Conservation (phyloP, 208 protist genomes). For the Acanthamoeba triangularis region DNA sequence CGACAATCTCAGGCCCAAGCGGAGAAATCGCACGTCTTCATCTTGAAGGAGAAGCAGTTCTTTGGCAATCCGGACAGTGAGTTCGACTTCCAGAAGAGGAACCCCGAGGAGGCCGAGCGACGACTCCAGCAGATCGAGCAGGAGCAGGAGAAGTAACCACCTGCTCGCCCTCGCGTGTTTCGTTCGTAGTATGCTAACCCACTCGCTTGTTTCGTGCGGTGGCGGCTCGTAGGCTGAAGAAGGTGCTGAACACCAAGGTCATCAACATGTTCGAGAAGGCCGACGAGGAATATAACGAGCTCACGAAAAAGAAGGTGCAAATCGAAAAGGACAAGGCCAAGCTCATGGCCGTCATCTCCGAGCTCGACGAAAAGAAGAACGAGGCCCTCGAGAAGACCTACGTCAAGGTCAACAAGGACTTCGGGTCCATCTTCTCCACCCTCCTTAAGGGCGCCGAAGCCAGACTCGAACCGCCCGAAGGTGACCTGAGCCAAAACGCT, state of each 20-base stretch:
- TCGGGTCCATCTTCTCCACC: constrained; percentile 98
- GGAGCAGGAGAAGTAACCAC: constrained; percentile 81
- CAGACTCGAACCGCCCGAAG: constrained; percentile 94
- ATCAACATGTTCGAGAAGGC: constrained; percentile 92
- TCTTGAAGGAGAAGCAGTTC: constrained; percentile 87
- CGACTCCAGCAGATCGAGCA: constrained; percentile 74
- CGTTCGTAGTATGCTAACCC: too few relatives aligned
- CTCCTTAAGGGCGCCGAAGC: constrained; percentile 97
- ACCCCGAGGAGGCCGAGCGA: constrained; percentile 77
- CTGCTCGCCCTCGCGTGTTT: background rate
- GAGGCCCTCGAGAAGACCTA: constrained; percentile 97
- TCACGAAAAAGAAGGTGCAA: constrained; percentile 96
- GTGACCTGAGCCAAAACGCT: constrained; percentile 73
- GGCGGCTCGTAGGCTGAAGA: constrained; percentile 75
- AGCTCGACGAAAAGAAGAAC: constrained; percentile 99
- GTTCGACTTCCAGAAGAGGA: constrained; percentile 88
- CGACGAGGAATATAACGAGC: constrained; percentile 97
- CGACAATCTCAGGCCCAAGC: background rate
- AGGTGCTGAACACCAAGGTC: constrained; percentile 96
- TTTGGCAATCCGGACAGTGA: constrained; percentile 86
- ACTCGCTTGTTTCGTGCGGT: background rate
- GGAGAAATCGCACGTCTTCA: constrained; percentile 88
- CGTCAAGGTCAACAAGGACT: constrained; percentile 96
- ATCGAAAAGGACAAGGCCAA: constrained; percentile 97
- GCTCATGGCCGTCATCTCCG: constrained; percentile 97